These are phyloP conservation scores for Quercus aquifolioides DNA, from an alignment of 306 rosid genomes.

Conservation along the genomic window DNA sequence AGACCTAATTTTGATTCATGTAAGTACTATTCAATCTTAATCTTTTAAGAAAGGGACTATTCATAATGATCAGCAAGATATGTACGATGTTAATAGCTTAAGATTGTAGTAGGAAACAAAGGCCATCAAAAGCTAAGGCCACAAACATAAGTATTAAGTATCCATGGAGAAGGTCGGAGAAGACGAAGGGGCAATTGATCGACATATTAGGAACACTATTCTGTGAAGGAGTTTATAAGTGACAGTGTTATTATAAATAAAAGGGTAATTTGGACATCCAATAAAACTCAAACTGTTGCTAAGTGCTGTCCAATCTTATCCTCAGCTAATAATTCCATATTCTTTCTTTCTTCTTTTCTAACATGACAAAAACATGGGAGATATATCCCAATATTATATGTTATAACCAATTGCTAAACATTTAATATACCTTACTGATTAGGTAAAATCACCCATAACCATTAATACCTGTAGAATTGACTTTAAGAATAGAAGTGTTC, in stretches of 20 bases:
- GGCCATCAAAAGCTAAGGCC: background rate
- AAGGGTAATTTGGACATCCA: background rate
- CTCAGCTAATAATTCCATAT: background rate
- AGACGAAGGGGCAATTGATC: background rate
- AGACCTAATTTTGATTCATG: background rate
- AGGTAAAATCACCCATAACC: background rate
- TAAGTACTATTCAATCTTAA: background rate
- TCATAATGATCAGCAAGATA: background rate
- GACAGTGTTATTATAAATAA: background rate
- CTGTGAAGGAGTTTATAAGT: background rate
- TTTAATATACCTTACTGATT: background rate
- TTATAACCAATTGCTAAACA: background rate
- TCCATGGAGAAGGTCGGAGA: background rate
- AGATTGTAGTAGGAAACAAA: background rate
- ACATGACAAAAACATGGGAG: background rate
- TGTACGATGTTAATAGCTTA: background rate
- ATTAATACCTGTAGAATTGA: constrained; percentile 79
- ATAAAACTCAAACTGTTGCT: background rate
- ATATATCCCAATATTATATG: background rate
- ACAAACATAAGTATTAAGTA: background rate
- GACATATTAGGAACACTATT: background rate
- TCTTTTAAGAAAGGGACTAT: background rate
- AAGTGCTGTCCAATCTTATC: background rate
- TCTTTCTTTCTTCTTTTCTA: background rate
- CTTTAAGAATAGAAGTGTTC: constrained; percentile 79